phyloP scores from a whole-genome alignment of 495 filamentous ascomycete genomes.

The Parathielavia hyrcaniae region DNA sequence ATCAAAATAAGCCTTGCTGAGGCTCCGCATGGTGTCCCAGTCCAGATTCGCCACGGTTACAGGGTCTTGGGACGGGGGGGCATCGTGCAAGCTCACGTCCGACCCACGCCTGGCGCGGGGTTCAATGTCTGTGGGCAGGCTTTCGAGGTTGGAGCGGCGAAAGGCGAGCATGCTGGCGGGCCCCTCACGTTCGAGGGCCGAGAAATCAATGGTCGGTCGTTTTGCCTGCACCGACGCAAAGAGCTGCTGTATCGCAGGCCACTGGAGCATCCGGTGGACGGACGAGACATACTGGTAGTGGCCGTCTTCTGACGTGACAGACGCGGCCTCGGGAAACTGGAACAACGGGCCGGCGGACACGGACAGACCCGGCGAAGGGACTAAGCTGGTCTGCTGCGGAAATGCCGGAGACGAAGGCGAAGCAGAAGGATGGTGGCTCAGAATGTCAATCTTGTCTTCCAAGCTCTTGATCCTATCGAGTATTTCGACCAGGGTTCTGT shows the following conservation, averaged over 20 bases:
- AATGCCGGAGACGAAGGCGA: constrained; percentile 23
- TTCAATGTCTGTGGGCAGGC: constrained; percentile 14
- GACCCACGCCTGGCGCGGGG: background rate
- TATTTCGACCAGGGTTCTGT: constrained; percentile 56
- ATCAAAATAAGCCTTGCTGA: constrained; percentile 51
- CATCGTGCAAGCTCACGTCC: background rate
- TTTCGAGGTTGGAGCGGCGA: constrained; percentile 16
- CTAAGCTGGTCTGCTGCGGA: background rate
- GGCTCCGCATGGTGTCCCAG: constrained; percentile 45
- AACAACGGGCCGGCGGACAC: background rate
- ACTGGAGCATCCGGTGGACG: constrained; percentile 52
- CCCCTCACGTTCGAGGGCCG: constrained; percentile 39
- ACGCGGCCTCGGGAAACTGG: constrained; percentile 17
- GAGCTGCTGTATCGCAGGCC: constrained; percentile 50
- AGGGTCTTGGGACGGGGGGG: background rate
- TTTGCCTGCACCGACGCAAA: constrained; percentile 32
- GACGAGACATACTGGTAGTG: constrained; percentile 48
- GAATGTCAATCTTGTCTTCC: constrained; percentile 45
- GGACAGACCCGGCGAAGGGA: constrained; percentile 1
- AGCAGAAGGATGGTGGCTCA: constrained; percentile 23
- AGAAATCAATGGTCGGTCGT: constrained; percentile 29
- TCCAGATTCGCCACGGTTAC: constrained; percentile 28
- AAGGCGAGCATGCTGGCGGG: constrained; percentile 43
- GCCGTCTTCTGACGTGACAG: constrained; percentile 15
- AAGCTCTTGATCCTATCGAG: constrained; percentile 49